phyloP scores from a whole-genome alignment of 192 early-diverging fungal species.

The Coemansia sp. region DNA sequence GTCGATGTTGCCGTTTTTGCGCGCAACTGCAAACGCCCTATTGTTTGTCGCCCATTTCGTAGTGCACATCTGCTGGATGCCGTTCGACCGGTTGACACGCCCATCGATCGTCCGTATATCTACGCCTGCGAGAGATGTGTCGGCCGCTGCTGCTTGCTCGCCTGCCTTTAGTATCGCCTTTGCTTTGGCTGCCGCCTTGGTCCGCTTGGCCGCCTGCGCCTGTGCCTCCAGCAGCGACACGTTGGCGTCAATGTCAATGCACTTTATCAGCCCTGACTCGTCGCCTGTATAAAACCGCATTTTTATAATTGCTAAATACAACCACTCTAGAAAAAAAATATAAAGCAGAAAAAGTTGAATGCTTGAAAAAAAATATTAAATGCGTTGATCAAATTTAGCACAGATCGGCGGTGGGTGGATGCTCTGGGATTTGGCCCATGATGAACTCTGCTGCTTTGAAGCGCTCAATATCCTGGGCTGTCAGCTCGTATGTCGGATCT shows the following conservation, averaged over 20 bases:
- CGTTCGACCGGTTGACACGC: slow-evolving; percentile 16
- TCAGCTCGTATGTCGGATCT: slow-evolving; percentile 24
- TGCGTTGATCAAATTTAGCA: not conserved
- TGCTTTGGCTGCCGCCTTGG: slow-evolving; percentile 39
- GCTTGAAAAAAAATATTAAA: not conserved
- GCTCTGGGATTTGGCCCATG: slow-evolving; percentile 34
- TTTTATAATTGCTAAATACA: not conserved
- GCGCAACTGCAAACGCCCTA: slow-evolving; percentile 28
- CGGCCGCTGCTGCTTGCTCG: slow-evolving; percentile 14
- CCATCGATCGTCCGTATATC: slow-evolving; percentile 28
- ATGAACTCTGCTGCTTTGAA: slow-evolving; percentile 26
- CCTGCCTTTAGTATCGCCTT: slow-evolving; percentile 25
- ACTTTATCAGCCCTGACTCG: slow-evolving; percentile 55
- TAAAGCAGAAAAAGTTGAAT: slow-evolving; percentile 2
- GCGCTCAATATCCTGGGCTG: slow-evolving; percentile 23
- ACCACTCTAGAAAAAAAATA: not conserved
- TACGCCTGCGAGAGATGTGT: slow-evolving; percentile 21
- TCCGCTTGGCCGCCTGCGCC: slow-evolving; percentile 46
- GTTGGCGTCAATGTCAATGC: slow-evolving; percentile 41
- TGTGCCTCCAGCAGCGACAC: slow-evolving; percentile 45
- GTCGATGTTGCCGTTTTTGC: slow-evolving; percentile 34
- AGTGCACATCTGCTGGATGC: slow-evolving; percentile 36
- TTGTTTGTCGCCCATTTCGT: slow-evolving; percentile 10
- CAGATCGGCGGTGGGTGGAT: slow-evolving; percentile 31
- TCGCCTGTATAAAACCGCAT: slow-evolving; percentile 58